Percentiles rank a stretch among this genome's conserved stretches.
Conservation (phyloP, 2,329 filamentous ascomycete species). For the Pyrenochaeta sp. region DNA sequence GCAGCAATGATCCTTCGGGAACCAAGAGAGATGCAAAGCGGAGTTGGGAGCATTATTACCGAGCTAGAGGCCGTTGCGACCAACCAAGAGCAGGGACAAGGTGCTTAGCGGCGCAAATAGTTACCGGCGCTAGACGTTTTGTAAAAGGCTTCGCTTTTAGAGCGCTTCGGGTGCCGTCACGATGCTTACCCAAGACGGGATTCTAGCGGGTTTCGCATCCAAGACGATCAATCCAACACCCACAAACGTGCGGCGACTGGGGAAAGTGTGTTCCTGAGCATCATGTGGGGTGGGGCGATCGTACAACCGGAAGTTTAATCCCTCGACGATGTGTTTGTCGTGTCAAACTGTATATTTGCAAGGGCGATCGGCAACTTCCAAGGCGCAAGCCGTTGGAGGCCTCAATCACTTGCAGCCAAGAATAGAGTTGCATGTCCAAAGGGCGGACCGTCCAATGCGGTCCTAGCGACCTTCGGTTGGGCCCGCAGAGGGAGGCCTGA, state of each 20-base stretch:
- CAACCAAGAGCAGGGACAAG: slow-evolving; percentile 13
- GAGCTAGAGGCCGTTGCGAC: slow-evolving; percentile 16
- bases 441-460: neutral
- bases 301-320: neutral
- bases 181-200: slow-evolving; percentile 3
- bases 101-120: slow-evolving; percentile 23
- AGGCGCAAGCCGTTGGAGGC: neutral
- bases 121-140: slow-evolving; percentile 24
- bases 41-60: slow-evolving; percentile 3
- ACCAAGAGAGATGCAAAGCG: neutral
- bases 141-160: slow-evolving; percentile 15
- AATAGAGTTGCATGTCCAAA: neutral
- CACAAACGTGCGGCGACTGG: neutral
- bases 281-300: neutral
- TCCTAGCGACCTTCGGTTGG: neutral
- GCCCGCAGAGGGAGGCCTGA: neutral
- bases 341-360: neutral
- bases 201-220: neutral
- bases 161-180: slow-evolving; percentile 12
- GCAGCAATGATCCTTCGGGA: neutral
- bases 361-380: neutral
- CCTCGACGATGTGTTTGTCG: neutral
- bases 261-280: neutral
- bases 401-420: neutral
- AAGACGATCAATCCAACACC: neutral